Evolutionary conservation across 495 filamentous ascomycete species (phyloP), one percentile per base, ranked within the genome.

Genomic region (Lasiosphaeria hispida): DNA sequence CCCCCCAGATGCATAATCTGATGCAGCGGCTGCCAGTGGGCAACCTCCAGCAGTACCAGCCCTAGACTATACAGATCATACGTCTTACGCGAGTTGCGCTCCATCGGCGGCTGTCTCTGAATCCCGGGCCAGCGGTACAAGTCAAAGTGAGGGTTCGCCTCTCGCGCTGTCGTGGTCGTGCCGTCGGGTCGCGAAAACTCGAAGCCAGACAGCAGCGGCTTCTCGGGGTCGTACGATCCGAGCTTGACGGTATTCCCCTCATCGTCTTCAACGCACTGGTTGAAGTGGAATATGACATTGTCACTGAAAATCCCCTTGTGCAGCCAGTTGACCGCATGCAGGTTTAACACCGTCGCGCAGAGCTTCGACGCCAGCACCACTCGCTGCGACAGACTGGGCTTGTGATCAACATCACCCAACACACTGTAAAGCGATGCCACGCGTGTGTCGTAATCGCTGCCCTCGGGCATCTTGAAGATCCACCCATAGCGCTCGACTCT

Each of bases 261-360:
- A 1, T 56, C 45, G 4, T 33, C 19, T 8, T 35, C 14, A 11
- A 10, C 13, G 18, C 7, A 41, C 0, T n/a, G 14, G 53, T 37
- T 33, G 14, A 59, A 57, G 41, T 77, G 72, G 57, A 84, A 83
- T 3, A 84, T 51, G 40, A 85, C 72, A 54, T 80, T 82, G 36
- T 78, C 69, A 47, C 73, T 77, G 23, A 79, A 75, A 1, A 85
- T 62, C 0, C 79, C 78, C 63, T 85, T 85, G 70, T 84, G 83
- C 23, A 84, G 63, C 81, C 80, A 85, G 48, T 81, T 78, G 1
- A 83, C 77, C 0, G 78, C 71, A 48, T 85, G 82, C 1, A 85
- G 67, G 40, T 68, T 60, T 48, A 72, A 43, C 3, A 68, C 43
- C 0, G 67, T 68, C 3, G 55, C 50, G 36, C 65, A 68, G 11